Base-by-base conservation (phyloP, 1,284 basidiomycete genomes). In the Austroboletus rostrupii region DNA sequence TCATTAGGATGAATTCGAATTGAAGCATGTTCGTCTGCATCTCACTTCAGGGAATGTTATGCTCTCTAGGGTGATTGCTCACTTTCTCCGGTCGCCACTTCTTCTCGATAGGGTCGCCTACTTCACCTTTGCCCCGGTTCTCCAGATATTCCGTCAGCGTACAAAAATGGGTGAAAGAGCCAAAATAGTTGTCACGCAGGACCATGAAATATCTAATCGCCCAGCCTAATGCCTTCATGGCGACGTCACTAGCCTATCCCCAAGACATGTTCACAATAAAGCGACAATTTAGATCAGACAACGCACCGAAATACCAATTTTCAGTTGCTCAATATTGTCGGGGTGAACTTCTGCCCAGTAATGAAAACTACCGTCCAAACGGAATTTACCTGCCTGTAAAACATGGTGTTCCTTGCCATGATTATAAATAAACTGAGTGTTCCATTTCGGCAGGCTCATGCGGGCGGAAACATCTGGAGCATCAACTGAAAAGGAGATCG, bases 101-200 rank as follows among this genome's bases (percentile, higher is more conserved):
- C 52, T 81, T 72, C 39, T 80, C 72, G 2, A 94, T 75, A 1
- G 90, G 90, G 67, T 97, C 93, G 5, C 92, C 93, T 6, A 83
- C 73, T 20, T 80, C 75, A 6, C 77, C 68, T 51, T 71, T 74
- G 47, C 73, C 76, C 26, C 80, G 77, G 64, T 84, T 87, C 48
- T 85, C 80, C 46, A 92, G 72, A 63, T 90, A 94, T 70, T 97
- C 94, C 28, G 79, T 79, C 45, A 92, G 75, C 0, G 91, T 95
- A 8, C 85, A 85, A 61, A 93, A 97, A 59, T 94, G 89, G 1
- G 92, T 96, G 67, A 94, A 97, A 5, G 80, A 78, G 17, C 94
- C 94, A 50, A 96, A 84, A 67, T 97, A 97, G 66, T 97, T 96
- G 59, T 95, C 92, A 48, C 87, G 83, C 47, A 96, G 62, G 42